Base-by-base conservation (phyloP, 768 basidiomycete species). In the Trametes meyenii region DNA sequence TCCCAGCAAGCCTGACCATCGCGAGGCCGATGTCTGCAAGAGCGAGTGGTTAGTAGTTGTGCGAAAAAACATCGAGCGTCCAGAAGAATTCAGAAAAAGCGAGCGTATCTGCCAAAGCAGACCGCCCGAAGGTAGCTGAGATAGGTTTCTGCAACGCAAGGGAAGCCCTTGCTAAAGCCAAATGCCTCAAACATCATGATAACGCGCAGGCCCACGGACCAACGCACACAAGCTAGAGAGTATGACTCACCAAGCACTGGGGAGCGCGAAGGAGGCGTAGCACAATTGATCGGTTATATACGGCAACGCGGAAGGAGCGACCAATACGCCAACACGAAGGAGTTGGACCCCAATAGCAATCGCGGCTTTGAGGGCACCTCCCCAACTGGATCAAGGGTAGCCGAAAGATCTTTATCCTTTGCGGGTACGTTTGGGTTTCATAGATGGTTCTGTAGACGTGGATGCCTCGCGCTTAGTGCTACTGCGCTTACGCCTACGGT, bases 111-210 rank as follows among this genome's bases (percentile, higher is more conserved):
- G 58, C 75, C 74, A 78, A 78, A 75, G 76, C 70, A 70, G 70
- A 69, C 74, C 60, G 78, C 80, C 84, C 83, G 87, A 90, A 92
- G 89, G 90, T 91, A 91, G 89, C 89, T 92, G 90, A 92, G 90
- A 84, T 89, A 81, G 71, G 63, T 86, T 88, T 92, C 89, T 89
- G 86, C 90, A 90, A 75, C 78, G 84, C 81, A 83, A 78, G 71
- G 71, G 36, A 12, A 23, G 48, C 58, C 63, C 80, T 82, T 77
- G 83, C 88, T 91, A 90, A 90, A 90, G 89, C 89, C 89, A 91
- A 90, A 90, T 91, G 89, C 89, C 89, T 91, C 89, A 89, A 88
- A 87, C 89, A 91, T 91, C 89, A 87, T 85, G 64, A 61, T 50
- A 26, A 35, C 16, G 48, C 43, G 26, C 17, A 21, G 33, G n/a